Base-by-base conservation (phyloP, 768 basidiomycete species). In the Agaricus sinodeliciosus region DNA sequence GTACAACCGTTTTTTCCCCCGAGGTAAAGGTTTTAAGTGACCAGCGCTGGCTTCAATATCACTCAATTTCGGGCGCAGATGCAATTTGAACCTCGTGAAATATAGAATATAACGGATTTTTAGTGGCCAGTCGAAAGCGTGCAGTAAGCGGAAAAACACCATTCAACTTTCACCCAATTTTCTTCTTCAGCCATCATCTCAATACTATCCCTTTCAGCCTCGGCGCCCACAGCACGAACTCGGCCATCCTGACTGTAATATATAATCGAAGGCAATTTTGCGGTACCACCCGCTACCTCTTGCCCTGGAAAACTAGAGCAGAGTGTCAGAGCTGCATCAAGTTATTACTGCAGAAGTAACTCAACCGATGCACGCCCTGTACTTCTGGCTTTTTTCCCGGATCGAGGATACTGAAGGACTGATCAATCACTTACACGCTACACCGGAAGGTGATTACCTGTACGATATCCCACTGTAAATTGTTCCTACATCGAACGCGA, bases 211-310 rank as follows among this genome's bases (percentile, higher is more conserved):
- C 62, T 60, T 11, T 59, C 37, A 2, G 74, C 67, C 49, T 76
- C 75, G 0, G 72, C 73, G 0, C 77, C 76, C 7, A 68, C 56
- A 0, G 74, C 76, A 34, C 55, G 63, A 3, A 70, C 60, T 1
- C 3, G 31, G 2, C 72, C 74, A 1, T 58, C 43, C 3, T 37
- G 31, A 48, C 74, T 72, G 55, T 78, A 78, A 54, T 72, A 76
- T 12, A 77, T 42, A 12, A 74, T 58, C 0, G 72, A 69, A 0
- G 74, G 76, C 35, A 76, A 69, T 50, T 74, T 77, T 27, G 63
- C 65, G 35, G 71, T 67, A 1, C 71, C 69, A 0, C 68, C 68
- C 15, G 65, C 60, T 1, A 62, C 59, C 9, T 69, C 67, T 49
- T 75, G 74, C 0, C 65, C 69, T 7, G 75, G 76, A 43, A 51